Conservation (phyloP, 257 asterid species). For the Verbena officinalis region DNA sequence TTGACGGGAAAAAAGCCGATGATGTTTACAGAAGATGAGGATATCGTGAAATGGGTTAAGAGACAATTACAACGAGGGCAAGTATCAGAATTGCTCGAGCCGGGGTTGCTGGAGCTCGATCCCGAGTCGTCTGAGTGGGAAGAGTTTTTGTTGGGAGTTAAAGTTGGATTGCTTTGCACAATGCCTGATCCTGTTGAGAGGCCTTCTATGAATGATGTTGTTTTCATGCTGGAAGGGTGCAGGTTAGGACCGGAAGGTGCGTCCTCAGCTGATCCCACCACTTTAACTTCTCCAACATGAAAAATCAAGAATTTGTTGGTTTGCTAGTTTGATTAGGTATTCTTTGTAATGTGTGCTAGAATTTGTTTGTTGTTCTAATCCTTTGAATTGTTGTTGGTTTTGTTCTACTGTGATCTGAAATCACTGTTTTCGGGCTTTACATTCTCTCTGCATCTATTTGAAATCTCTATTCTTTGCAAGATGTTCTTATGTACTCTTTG, state of each 20-base stretch:
- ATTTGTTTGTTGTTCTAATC: too few relatives aligned
- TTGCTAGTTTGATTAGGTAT: slow-evolving; percentile 16
- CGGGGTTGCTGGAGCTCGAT: slow-evolving; percentile 67
- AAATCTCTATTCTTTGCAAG: too few relatives aligned
- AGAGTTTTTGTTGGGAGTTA: slow-evolving; percentile 62
- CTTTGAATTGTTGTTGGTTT: too few relatives aligned
- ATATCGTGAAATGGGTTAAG: slow-evolving; percentile 70
- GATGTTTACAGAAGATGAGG: slow-evolving; percentile 61
- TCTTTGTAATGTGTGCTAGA: slow-evolving; percentile 5
- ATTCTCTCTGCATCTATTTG: too few relatives aligned
- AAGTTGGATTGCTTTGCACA: slow-evolving; percentile 68
- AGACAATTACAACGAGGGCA: slow-evolving; percentile 60
- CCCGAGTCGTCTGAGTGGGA: slow-evolving; percentile 80
- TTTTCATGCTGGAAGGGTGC: slow-evolving; percentile 74
- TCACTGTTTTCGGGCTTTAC: too few relatives aligned
- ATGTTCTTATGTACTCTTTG: too few relatives aligned
- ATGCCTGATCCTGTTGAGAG: slow-evolving; percentile 62
- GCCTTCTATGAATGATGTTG: slow-evolving; percentile 62
- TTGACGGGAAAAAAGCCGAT: slow-evolving; percentile 54
- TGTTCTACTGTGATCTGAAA: too few relatives aligned
- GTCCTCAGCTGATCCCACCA: slow-evolving; percentile 65
- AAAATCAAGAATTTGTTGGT: background rate
- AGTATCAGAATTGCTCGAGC: slow-evolving; percentile 57
- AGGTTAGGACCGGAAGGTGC: slow-evolving; percentile 54
- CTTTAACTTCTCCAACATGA: slow-evolving; percentile 48